Base-by-base conservation (phyloP, 2,329 filamentous ascomycete species). In the Emmonsia crescens region DNA sequence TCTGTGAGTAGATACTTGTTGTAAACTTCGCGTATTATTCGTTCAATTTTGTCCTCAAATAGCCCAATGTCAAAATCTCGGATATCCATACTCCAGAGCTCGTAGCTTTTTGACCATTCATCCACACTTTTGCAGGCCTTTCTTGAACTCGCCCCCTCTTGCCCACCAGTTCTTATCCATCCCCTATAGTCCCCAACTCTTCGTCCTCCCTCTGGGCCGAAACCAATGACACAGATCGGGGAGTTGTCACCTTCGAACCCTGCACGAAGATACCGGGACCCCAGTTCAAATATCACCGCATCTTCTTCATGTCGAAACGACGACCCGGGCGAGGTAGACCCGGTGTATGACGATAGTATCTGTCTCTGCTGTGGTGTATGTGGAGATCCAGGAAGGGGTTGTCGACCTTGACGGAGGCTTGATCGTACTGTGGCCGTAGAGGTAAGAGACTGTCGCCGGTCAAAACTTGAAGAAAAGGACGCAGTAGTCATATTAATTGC, bases 231-330 rank as follows among this genome's bases (percentile, higher is more conserved):
- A 72, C 93, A 95, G 67, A 82, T 77, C 19, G 91, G 91, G 2
- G 80, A 76, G 51, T 86, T 83, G 73, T 96, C 92, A 59, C 92
- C 92, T 5, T 92, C 89, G 71, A 96, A 94, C 0, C 94, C 94
- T 10, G 88, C 87, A 52, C 88, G 85, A 31, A 97, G 74, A 74
- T 85, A 88, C 27, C 93, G 84, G 10, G 89, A 83, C 0, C 91
- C 92, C 42, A 97, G 73, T 72, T 97, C 91, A 59, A 96, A 79
- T 49, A 99, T 82, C 5, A 96, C 76, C 6, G 87, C 80, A 67
- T 96, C 94, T 70, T 99, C 94, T 68, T 96, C 91, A 62, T 85
- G 81, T 57, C 85, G 83, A 64, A 82, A 84, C 29, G 78, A 78
- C 38, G 78, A 78, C 54, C 81, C 78, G 1, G 84, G 82, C 5